Percentiles rank a stretch among this genome's conserved stretches.
phyloP scores from a whole-genome alignment of 2,329 filamentous ascomycete species.

The Fusarium coicis region DNA sequence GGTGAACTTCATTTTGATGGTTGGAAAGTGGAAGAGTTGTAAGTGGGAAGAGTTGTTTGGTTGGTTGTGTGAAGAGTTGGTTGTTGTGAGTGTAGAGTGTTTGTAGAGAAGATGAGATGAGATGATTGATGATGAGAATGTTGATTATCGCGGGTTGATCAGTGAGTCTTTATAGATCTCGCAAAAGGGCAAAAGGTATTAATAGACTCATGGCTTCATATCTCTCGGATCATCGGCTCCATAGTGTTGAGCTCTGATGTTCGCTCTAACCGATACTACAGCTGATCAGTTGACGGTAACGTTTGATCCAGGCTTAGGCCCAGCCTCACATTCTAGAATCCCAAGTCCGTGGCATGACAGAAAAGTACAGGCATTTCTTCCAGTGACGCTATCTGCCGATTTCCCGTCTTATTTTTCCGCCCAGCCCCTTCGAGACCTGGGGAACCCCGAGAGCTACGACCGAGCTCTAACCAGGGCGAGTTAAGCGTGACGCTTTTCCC shows the following conservation, averaged over 20 bases:
- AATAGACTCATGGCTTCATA: constrained; percentile 24
- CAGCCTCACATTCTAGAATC: neutral
- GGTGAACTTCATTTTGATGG: constrained; percentile 56
- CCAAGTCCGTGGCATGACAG: neutral
- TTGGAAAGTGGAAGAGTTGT: neutral
- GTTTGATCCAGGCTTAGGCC: neutral
- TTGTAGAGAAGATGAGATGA: constrained; percentile 19
- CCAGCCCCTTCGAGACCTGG: constrained; percentile 4
- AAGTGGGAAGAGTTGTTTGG: neutral
- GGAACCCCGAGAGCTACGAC: neutral
- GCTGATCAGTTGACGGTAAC: neutral
- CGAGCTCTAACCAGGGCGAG: neutral
- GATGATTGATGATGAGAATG: constrained; percentile 20
- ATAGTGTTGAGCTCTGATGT: neutral
- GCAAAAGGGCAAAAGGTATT: neutral
- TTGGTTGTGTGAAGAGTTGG: neutral
- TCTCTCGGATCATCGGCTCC: neutral
- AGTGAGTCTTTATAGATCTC: constrained; percentile 15
- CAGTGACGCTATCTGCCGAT: rapidly evolving
- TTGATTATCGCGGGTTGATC: neutral
- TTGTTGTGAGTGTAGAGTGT: neutral
- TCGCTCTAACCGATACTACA: constrained; percentile 5
- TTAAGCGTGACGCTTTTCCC: rapidly evolving
- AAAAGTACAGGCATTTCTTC: neutral
- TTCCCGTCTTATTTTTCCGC: neutral